A percentile compares a stretch with the other conserved stretches of the same genome.
Evolutionary conservation across 345 rosid species (phyloP).

Genomic region (Melaleuca alternifolia): DNA sequence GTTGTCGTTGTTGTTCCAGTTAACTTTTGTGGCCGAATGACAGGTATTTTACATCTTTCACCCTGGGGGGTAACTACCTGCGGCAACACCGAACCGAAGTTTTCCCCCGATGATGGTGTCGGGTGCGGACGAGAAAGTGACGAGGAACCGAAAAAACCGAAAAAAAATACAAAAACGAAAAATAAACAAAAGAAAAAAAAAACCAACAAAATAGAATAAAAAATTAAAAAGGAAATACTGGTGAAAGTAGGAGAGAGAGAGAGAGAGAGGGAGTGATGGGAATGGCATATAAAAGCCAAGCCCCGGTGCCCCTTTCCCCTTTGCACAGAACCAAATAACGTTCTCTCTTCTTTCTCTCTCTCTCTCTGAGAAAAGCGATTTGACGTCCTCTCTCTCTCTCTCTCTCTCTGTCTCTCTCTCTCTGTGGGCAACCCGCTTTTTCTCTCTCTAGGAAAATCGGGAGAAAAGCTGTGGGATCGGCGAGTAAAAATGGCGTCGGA

Average conservation of each 20-base stretch:
- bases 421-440: not conserved
- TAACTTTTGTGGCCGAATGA: too few relatives aligned
- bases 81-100: not conserved
- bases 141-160: not conserved
- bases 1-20: too few relatives aligned
- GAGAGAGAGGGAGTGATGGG: not conserved
- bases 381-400: not conserved
- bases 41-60: not conserved
- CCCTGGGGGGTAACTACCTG: not conserved
- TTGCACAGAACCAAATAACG: not conserved
- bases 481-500: not conserved
- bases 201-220: too few relatives aligned
- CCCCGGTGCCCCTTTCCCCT: not conserved
- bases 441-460: not conserved
- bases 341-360: not conserved
- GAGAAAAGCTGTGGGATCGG: not conserved
- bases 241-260: not conserved
- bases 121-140: not conserved
- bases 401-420: not conserved
- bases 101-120: not conserved
- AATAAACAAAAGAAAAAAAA: not conserved
- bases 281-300: not conserved
- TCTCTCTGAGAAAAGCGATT: not conserved
- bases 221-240: not conserved
- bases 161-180: not conserved